These are phyloP conservation scores for Solanum rostratum DNA, from an alignment of 257 asterid species.

Conservation along the genomic window DNA sequence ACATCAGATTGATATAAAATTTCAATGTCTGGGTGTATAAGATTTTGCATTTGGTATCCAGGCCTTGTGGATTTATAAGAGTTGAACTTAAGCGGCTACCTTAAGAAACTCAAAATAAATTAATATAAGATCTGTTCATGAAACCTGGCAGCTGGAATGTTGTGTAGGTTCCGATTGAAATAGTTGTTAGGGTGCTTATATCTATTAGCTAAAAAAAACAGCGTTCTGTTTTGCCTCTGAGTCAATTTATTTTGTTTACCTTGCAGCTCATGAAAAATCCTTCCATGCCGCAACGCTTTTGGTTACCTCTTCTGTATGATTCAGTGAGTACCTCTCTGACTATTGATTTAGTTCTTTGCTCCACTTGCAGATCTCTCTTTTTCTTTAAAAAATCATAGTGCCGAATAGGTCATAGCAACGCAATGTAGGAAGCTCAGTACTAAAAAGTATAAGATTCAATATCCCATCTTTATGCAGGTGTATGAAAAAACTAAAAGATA, in stretches of 20 bases:
- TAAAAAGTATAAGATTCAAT: neutral
- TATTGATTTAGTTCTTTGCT: neutral
- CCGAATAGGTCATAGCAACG: neutral
- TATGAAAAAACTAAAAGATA: neutral
- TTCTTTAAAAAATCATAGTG: neutral
- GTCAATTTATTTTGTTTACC: neutral
- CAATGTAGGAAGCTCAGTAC: neutral
- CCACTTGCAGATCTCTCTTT: neutral
- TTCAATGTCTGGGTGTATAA: neutral
- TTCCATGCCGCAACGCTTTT: conserved; percentile 80
- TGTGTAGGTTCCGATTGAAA: neutral
- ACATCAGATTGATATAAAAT: neutral
- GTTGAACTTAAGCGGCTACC: neutral
- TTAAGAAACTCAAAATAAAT: neutral
- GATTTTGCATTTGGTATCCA: neutral
- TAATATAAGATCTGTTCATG: neutral
- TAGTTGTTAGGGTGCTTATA: neutral
- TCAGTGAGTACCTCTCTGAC: conserved; percentile 40
- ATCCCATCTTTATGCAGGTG: neutral
- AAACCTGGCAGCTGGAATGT: neutral
- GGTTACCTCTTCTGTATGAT: conserved; percentile 82
- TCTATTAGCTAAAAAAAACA: neutral
- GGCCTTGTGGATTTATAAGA: neutral
- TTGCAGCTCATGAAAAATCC: conserved; percentile 91
- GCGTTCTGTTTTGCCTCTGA: neutral